phyloP scores from a whole-genome alignment of 2,329 filamentous ascomycete species.

The Calonectria montana region DNA sequence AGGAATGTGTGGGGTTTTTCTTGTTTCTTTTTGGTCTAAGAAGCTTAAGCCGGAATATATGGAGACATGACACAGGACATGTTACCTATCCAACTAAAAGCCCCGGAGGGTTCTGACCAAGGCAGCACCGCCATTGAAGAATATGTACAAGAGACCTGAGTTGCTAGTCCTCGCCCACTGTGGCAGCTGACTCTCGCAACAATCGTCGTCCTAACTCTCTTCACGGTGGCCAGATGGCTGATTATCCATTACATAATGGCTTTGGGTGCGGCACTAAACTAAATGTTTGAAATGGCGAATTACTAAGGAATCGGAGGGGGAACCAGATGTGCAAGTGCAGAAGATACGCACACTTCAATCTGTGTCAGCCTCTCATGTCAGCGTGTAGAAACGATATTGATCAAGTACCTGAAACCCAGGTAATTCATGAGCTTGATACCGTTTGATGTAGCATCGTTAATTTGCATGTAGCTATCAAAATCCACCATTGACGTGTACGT shows the following conservation, averaged over 20 bases:
- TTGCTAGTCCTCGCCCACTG: constrained; percentile 17
- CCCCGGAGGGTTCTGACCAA: constrained; percentile 51
- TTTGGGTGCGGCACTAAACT: background rate
- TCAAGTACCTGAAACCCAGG: too few species aligned
- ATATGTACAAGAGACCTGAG: constrained; percentile 59
- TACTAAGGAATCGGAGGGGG: too few species aligned
- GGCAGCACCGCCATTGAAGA: constrained; percentile 64
- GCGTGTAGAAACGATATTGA: background rate
- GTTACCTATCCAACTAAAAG: constrained; percentile 30
- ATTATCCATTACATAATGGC: constrained; percentile 42
- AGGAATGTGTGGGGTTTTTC: constrained; percentile 51
- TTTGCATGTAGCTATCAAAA: background rate
- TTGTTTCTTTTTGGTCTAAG: constrained; percentile 51
- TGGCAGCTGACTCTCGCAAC: constrained; percentile 47
- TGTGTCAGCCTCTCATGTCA: too few species aligned
- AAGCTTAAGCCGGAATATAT: constrained; percentile 62
- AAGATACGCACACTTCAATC: too few species aligned
- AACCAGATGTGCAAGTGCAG: background rate
- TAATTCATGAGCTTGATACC: background rate
- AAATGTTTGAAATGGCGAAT: background rate
- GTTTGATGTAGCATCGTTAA: background rate
- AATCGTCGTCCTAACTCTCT: constrained; percentile 54
- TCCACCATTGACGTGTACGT: too few species aligned
- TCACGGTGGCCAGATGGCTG: background rate
- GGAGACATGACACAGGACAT: constrained; percentile 56